phyloP scores from a whole-genome alignment of 192 early-diverging fungal species.

The Coemansia sp. region DNA sequence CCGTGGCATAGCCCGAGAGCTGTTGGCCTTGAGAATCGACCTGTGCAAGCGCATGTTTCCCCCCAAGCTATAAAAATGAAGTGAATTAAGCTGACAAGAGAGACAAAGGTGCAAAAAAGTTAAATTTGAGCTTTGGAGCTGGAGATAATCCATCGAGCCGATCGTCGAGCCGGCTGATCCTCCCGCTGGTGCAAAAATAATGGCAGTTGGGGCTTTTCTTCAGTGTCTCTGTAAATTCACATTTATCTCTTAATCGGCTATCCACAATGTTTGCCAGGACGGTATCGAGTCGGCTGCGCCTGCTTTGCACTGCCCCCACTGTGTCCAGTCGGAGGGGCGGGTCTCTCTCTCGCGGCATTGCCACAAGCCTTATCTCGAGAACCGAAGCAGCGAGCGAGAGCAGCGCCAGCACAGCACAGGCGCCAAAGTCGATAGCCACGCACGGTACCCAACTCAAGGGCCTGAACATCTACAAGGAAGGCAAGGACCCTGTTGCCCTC shows the following conservation, averaged over 20 bases:
- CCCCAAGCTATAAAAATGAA: neutral
- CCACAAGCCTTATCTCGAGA: neutral
- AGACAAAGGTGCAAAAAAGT: neutral
- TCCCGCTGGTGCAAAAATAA: neutral
- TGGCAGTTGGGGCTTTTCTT: neutral
- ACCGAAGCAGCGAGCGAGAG: neutral
- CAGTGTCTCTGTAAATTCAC: neutral
- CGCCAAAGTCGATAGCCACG: constrained; percentile 56
- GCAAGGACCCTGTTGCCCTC: constrained; percentile 79
- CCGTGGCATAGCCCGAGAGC: constrained; percentile 26
- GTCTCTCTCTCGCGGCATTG: neutral
- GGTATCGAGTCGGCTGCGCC: neutral
- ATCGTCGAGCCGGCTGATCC: neutral
- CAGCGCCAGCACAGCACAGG: neutral
- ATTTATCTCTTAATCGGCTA: neutral
- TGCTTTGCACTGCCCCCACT: neutral
- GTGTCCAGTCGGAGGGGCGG: neutral
- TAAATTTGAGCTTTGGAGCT: neutral
- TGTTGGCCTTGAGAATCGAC: constrained; percentile 32
- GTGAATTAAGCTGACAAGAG: neutral
- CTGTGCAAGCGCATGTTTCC: constrained; percentile 34
- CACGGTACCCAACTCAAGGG: constrained; percentile 84
- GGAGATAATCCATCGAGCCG: neutral
- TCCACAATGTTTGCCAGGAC: neutral
- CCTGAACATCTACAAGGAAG: constrained; percentile 80